A percentile compares a stretch with the other conserved stretches of the same genome.
Evolutionary conservation across 148 eudicot species (phyloP).

Genomic region (Heliosperma pusillum): DNA sequence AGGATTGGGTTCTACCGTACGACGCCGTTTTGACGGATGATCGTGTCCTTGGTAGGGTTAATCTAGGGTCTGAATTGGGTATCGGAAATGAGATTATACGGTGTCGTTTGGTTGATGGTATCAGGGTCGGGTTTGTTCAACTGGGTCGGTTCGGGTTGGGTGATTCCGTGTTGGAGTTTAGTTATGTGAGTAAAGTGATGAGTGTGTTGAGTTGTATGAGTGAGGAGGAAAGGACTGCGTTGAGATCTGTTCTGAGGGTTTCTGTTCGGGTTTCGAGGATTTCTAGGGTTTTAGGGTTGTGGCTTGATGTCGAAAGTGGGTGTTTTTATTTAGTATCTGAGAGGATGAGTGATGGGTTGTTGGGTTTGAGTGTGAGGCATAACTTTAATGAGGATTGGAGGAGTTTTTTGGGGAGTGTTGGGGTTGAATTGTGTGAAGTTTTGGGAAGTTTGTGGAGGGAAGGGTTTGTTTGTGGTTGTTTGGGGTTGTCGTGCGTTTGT

Average conservation of each 20-base stretch:
- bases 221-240: slow-evolving; percentile 42
- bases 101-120: slow-evolving; percentile 39
- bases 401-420: slow-evolving; percentile 32
- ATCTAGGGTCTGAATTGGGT: slow-evolving; percentile 7
- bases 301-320: slow-evolving; percentile 53
- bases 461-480: slow-evolving; percentile 55
- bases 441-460: slow-evolving; percentile 43
- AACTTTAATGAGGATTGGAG: slow-evolving; percentile 14
- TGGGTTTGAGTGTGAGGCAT: slow-evolving; percentile 12
- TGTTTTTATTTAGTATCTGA: slow-evolving; percentile 50
- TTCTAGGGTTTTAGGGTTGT: slow-evolving; percentile 57
- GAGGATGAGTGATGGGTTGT: slow-evolving; percentile 29
- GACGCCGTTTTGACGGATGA: slow-evolving; percentile 34
- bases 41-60: slow-evolving; percentile 32
- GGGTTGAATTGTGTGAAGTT: slow-evolving; percentile 60
- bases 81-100: slow-evolving; percentile 12
- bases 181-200: slow-evolving; percentile 53
- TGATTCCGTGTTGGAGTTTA: slow-evolving; percentile 34
- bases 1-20: slow-evolving; percentile 53
- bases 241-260: slow-evolving; percentile 34
- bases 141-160: slow-evolving; percentile 33
- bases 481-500: slow-evolving; percentile 43
- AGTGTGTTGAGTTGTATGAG: slow-evolving; percentile 45
- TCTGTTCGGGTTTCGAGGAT: slow-evolving; percentile 30
- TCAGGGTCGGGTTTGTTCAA: slow-evolving; percentile 45